Base-by-base conservation (phyloP, 306 rosid genomes). In the Canavalia ensiformis region DNA sequence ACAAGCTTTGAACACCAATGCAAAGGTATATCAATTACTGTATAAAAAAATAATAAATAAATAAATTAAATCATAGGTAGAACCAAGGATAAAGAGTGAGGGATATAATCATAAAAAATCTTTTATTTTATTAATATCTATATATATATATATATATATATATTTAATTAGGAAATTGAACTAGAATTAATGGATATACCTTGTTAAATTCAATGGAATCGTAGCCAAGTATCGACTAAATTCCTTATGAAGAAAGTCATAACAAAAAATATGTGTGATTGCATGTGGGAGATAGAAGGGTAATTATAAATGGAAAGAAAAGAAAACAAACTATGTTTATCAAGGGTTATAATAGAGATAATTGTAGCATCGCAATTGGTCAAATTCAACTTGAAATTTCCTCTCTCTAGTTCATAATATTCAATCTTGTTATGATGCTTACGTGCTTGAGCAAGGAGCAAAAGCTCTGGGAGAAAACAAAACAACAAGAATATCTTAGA, bases 1-100 rank as follows among this genome's bases (percentile, higher is more conserved):
- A 85, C 89, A 92, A 11, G 94, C 92, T 79, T 88, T 89, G 68
- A 89, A 86, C 65, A 90, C 91, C 2, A 97, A 94, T 52, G 94
- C 91, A 68, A 91, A 91, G 71, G 92, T 92, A 85, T 87, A 89
- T 18, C 25, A 18, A 18, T 18, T 18, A 18, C 25, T 18, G 25
- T 18, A 18, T 18, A 18, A 18, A 18, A 18, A 18, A 7, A 59
- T 8, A 39, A 39, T 2, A 31, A 73, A 55, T 29, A 73, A 55
- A 73, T 54, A 8, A 7, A 8, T 35, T 72, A 35, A 8, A 54
- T 4, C 3, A 39, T 8, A 11, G n/a, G 25, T 10, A 9, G 13
- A 50, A 49, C 73, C 52, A 49, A 6, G 18, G 35, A 42, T 34
- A 30, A 7, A 73, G 35, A 1, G 13, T 10, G 60, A 44, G 71